Evolutionary conservation across 108 stramenopile species (phyloP).

Genomic region (Discostella pseudostelligera): DNA sequence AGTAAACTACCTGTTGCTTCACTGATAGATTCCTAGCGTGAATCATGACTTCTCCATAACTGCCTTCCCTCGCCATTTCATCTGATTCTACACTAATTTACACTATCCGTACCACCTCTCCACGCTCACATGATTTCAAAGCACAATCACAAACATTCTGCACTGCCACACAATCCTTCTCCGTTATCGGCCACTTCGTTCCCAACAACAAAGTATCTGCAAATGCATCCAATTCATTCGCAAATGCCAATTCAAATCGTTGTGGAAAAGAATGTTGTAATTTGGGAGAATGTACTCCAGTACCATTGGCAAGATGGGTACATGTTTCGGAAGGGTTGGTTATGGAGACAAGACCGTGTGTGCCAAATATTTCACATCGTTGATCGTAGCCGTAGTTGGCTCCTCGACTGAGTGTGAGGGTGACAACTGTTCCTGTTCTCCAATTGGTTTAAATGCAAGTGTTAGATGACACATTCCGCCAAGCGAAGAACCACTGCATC

Average conservation of each 20-base stretch:
- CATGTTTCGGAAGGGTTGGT: slow-evolving; percentile 47
- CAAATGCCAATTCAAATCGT: slow-evolving; percentile 67
- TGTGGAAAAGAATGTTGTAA: slow-evolving; percentile 66
- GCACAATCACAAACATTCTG: slow-evolving; percentile 70
- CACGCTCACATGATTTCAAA: slow-evolving; percentile 41
- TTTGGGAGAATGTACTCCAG: slow-evolving; percentile 46
- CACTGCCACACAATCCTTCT: slow-evolving; percentile 57
- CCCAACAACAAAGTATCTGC: slow-evolving; percentile 51
- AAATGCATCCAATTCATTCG: slow-evolving; percentile 64
- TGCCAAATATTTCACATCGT: slow-evolving; percentile 69
- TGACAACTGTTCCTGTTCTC: slow-evolving; percentile 21
- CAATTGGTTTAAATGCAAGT: not conserved
- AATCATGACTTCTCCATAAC: too few relatives aligned
- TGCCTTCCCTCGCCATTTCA: too few relatives aligned
- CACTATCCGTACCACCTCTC: slow-evolving; percentile 16
- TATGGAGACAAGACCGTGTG: slow-evolving; percentile 44
- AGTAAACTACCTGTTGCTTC: too few relatives aligned
- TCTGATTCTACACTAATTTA: too few relatives aligned
- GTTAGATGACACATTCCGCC: too few relatives aligned
- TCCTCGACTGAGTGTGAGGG: slow-evolving; percentile 27
- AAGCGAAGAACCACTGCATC: too few relatives aligned
- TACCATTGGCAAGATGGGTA: slow-evolving; percentile 34
- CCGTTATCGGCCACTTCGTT: slow-evolving; percentile 50
- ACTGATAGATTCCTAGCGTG: too few relatives aligned
- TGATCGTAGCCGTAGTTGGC: slow-evolving; percentile 79